phyloP scores from a whole-genome alignment of 2,329 filamentous ascomycete species.

The Leptographium radiaticola region DNA sequence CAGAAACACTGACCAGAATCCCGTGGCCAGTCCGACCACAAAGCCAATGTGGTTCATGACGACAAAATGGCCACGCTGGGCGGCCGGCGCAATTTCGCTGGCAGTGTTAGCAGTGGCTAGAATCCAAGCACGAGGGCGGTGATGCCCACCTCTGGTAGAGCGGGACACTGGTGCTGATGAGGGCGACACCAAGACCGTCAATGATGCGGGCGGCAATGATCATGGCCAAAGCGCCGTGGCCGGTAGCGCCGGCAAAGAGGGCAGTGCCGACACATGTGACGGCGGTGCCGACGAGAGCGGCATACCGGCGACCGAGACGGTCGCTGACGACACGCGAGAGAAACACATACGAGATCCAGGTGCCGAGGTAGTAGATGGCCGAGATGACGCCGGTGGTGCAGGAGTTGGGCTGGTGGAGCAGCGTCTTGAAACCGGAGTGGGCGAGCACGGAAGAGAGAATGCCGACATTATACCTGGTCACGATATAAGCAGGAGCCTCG shows the following conservation, averaged over 20 bases:
- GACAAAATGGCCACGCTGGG: conserved; percentile 39
- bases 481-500: neutral
- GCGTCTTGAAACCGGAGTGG: conserved; percentile 37
- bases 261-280: conserved; percentile 34
- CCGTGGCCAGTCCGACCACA: conserved; percentile 36
- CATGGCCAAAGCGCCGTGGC: conserved; percentile 27
- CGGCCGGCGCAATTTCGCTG: conserved; percentile 41
- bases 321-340: conserved; percentile 39
- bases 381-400: conserved; percentile 38
- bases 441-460: conserved; percentile 43
- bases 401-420: conserved; percentile 30
- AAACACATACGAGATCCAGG: conserved; percentile 40
- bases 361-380: conserved; percentile 44
- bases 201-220: conserved; percentile 39
- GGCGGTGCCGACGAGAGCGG: conserved; percentile 32
- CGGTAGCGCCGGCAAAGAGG: conserved; percentile 30
- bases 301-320: conserved; percentile 35
- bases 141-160: conserved; percentile 37
- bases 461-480: conserved; percentile 41
- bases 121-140: too few species aligned
- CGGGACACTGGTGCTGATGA: conserved; percentile 43
- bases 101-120: neutral
- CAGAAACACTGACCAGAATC: conserved; percentile 33
- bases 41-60: conserved; percentile 48
- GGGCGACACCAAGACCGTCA: conserved; percentile 37